Percentiles rank a stretch among this genome's conserved stretches.
phyloP scores from a whole-genome alignment of 495 filamentous ascomycete genomes.

The Penicillium robsamsonii region DNA sequence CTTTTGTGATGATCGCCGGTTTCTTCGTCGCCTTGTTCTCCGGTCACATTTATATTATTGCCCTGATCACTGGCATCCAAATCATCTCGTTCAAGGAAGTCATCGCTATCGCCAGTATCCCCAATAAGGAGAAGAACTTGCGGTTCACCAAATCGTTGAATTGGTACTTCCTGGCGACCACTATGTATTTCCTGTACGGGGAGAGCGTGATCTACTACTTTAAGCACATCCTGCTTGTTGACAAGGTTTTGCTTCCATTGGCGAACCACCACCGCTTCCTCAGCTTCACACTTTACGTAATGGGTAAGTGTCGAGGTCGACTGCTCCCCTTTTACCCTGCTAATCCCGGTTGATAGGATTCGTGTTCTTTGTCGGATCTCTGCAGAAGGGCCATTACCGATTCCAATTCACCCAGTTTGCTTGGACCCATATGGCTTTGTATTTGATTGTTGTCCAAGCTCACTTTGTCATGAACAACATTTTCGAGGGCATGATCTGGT shows the following conservation, averaged over 20 bases:
- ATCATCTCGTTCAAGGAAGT: slow-evolving; percentile 99
- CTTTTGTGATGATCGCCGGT: slow-evolving; percentile 88
- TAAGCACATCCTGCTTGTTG: slow-evolving; percentile 96
- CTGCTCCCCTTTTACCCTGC: background rate
- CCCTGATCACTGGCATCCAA: slow-evolving; percentile 86
- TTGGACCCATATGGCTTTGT: slow-evolving; percentile 99
- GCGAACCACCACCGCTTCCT: slow-evolving; percentile 99
- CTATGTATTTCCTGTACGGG: slow-evolving; percentile 98
- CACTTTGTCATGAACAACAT: slow-evolving; percentile 99
- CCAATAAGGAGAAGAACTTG: slow-evolving; percentile 83
- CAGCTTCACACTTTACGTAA: slow-evolving; percentile 94
- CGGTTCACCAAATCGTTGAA: slow-evolving; percentile 94
- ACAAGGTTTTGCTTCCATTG: slow-evolving; percentile 85
- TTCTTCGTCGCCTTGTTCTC: slow-evolving; percentile 92
- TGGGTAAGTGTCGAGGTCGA: slow-evolving; percentile 59
- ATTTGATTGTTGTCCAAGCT: slow-evolving; percentile 95
- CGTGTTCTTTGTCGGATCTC: slow-evolving; percentile 96
- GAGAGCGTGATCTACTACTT: slow-evolving; percentile 99
- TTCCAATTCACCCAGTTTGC: slow-evolving; percentile 99
- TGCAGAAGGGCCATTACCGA: slow-evolving; percentile 91
- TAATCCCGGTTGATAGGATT: slow-evolving; percentile 61
- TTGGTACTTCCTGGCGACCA: slow-evolving; percentile 98
- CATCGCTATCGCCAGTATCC: slow-evolving; percentile 94
- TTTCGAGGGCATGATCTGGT: slow-evolving; percentile 99
- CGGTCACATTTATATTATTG: slow-evolving; percentile 95